Evolutionary conservation across 805 yeast genomes (phyloP).

Genomic region (Cyberlindnera americana): DNA sequence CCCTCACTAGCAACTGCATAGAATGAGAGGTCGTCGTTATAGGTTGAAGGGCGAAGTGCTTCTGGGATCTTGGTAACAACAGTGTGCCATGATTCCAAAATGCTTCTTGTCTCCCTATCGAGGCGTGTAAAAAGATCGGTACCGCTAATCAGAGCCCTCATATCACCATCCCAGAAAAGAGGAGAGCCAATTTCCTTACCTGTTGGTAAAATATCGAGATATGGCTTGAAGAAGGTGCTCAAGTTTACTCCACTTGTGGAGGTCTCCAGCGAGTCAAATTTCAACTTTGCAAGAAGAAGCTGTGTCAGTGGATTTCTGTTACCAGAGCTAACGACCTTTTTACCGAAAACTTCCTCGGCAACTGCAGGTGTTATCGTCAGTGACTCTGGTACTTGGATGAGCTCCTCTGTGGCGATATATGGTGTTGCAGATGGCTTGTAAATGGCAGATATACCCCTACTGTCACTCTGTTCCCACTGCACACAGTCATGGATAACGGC

Average conservation of each 20-base stretch:
- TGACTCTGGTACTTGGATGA: conserved; percentile 37
- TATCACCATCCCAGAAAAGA: conserved; percentile 56
- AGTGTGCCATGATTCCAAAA: conserved; percentile 60
- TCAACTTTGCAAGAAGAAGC: conserved; percentile 40
- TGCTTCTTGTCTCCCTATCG: conserved; percentile 38
- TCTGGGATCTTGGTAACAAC: conserved; percentile 24
- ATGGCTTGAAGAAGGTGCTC: conserved; percentile 35
- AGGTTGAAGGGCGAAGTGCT: conserved; percentile 13
- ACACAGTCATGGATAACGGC: conserved; percentile 33
- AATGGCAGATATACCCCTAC: conserved; percentile 35
- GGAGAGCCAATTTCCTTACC: conserved; percentile 52
- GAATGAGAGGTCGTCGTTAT: conserved; percentile 27
- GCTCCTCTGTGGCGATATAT: conserved; percentile 13
- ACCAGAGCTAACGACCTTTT: conserved; percentile 5
- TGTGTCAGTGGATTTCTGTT: conserved; percentile 26
- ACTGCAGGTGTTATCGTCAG: conserved; percentile 36
- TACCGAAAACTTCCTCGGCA: conserved; percentile 32
- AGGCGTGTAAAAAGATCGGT: conserved; percentile 65
- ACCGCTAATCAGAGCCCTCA: conserved; percentile 51
- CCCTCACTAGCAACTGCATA: conserved; percentile 26
- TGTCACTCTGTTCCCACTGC: conserved; percentile 29
- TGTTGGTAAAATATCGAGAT: conserved; percentile 47
- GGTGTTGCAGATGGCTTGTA: conserved; percentile 16
- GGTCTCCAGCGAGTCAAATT: conserved; percentile 31
- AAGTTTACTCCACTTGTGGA: conserved; percentile 10